Percentiles rank a stretch among this genome's conserved stretches.
phyloP scores from a whole-genome alignment of 1,284 basidiomycete species.

The Fomitiporia mediterranea region DNA sequence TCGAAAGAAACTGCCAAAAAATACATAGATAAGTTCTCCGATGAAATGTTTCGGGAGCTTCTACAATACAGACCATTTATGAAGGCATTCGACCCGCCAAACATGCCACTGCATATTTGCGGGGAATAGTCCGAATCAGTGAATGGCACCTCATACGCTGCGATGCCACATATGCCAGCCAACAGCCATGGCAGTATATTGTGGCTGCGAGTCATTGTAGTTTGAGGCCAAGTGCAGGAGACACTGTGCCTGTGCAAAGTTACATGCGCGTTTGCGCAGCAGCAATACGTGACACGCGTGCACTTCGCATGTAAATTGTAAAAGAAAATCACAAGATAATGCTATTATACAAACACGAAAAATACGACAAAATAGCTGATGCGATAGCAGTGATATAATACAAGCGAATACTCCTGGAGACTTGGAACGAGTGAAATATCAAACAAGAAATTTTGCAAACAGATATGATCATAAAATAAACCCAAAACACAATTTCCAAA shows the following conservation, averaged over 20 bases:
- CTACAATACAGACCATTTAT: conserved; percentile 68
- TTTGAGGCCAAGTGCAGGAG: neutral
- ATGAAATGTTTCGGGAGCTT: neutral
- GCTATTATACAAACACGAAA: neutral
- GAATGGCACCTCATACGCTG: conserved; percentile 62
- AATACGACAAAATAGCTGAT: neutral
- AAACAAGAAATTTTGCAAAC: no score
- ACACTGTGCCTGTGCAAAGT: neutral
- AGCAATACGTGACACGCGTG: neutral
- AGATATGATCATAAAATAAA: neutral
- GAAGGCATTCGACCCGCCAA: conserved; percentile 71
- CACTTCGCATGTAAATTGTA: neutral
- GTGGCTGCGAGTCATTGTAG: conserved; percentile 10
- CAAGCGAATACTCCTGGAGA: no score
- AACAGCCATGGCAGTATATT: conserved; percentile 26
- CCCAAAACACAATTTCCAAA: neutral
- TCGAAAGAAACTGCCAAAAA: conserved; percentile 74
- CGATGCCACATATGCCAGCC: conserved; percentile 32
- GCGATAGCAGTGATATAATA: no score
- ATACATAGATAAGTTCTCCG: neutral
- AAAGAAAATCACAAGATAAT: neutral
- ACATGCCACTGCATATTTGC: conserved; percentile 96
- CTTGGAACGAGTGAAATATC: no score
- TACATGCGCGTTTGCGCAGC: neutral
- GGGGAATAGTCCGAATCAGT: conserved; percentile 71